Evolutionary conservation across 495 filamentous ascomycete genomes (phyloP).

Genomic region (Aspergillus hancockii): DNA sequence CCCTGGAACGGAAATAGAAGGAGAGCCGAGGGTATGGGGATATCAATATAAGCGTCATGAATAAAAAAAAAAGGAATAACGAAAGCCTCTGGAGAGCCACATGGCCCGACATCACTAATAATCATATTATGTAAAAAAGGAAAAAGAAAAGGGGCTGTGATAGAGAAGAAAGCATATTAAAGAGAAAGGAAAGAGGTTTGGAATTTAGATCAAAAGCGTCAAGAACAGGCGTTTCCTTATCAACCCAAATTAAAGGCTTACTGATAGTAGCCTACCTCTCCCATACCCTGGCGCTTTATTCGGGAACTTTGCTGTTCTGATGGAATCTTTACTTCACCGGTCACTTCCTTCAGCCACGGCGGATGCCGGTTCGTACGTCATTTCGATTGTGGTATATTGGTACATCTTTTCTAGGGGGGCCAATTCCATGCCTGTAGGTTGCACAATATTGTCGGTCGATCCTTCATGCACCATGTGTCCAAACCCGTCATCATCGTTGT

Average conservation of each 20-base stretch:
- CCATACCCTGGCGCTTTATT: slow-evolving; percentile 26
- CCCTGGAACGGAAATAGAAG: not conserved
- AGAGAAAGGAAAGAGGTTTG: not conserved
- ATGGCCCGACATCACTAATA: not conserved
- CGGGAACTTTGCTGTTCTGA: slow-evolving; percentile 12
- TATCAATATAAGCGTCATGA: not conserved
- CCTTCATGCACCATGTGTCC: slow-evolving; percentile 28
- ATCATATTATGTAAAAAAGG: not conserved
- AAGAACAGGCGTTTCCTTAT: not conserved
- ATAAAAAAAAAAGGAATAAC: not conserved
- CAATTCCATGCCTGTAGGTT: slow-evolving; percentile 33
- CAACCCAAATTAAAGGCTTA: not conserved
- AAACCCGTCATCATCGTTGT: slow-evolving; percentile 20
- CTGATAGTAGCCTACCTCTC: slow-evolving; percentile 20
- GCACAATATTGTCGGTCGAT: slow-evolving; percentile 44
- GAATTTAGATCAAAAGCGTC: not conserved
- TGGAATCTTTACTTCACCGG: slow-evolving; percentile 37
- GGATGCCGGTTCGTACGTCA: slow-evolving; percentile 43
- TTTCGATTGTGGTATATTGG: slow-evolving; percentile 48
- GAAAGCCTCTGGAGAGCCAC: not conserved
- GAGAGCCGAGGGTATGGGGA: not conserved
- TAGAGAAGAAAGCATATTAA: not conserved
- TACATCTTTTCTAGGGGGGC: slow-evolving; percentile 43
- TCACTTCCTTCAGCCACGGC: slow-evolving; percentile 27
- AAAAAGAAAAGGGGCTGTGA: not conserved